phyloP scores from a whole-genome alignment of 2,329 filamentous ascomycete genomes.

The Diaporthe ilicicola region DNA sequence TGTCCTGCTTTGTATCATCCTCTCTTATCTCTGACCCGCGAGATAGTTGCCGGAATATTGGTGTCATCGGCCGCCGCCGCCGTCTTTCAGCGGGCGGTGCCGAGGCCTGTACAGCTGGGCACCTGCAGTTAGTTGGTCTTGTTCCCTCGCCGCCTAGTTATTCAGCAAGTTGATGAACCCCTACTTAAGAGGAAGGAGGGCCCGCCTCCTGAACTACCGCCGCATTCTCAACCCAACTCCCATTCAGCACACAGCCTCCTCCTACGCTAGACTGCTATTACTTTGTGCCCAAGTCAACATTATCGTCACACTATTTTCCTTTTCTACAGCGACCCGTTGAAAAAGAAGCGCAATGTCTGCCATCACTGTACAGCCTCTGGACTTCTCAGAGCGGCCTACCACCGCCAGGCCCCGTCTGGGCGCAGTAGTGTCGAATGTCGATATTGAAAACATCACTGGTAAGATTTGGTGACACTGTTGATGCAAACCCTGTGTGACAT shows the following conservation, averaged over 20 bases:
- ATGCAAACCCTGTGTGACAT: constrained; percentile 32
- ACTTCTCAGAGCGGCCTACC: constrained; percentile 45
- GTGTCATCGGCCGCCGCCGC: constrained; percentile 24
- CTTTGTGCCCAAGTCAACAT: neutral
- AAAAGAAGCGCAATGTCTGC: constrained; percentile 29
- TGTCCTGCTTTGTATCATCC: neutral
- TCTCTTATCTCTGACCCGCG: constrained; percentile 21
- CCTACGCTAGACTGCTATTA: neutral
- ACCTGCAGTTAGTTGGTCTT: neutral
- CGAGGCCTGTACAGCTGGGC: neutral
- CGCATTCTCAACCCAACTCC: neutral
- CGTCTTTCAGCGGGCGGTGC: neutral
- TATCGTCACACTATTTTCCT: neutral
- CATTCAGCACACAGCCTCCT: neutral
- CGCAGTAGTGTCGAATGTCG: constrained; percentile 63
- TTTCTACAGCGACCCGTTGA: neutral
- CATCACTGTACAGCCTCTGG: constrained; percentile 49
- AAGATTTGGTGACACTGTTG: constrained; percentile 43
- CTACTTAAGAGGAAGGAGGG: neutral
- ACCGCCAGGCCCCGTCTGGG: constrained; percentile 62
- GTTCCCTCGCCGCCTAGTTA: neutral
- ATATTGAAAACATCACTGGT: constrained; percentile 71
- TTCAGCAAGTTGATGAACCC: neutral
- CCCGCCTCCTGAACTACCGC: too few relatives aligned
- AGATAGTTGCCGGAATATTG: constrained; percentile 15